Base-by-base conservation (phyloP, 2,329 filamentous ascomycete genomes). In the Ophiobolus disseminans region DNA sequence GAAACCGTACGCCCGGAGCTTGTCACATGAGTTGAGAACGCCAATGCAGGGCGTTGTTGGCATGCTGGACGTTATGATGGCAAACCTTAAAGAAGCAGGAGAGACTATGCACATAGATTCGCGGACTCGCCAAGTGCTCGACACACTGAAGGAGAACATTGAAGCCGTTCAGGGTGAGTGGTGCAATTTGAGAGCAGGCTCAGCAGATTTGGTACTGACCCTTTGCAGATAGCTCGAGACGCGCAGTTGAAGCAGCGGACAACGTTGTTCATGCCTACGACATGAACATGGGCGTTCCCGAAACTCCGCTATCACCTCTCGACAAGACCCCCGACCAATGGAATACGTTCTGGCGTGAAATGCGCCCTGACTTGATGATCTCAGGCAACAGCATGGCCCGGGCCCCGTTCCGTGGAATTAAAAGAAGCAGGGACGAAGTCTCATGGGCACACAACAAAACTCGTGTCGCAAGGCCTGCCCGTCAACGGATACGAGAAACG, bases 31-130 rank as follows among this genome's bases (percentile, higher is more conserved):
- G 65, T 70, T 90, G 37, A 78, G 87, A 53, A 90, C 87, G 3
- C 87, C 87, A 1, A 89, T 90, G 86, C 87, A 90, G 69, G 87
- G 87, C 32, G 85, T 90, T 5, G 86, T 90, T 11, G 87, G 87
- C 5, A 89, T 89, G 86, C 74, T 90, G 34, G 87, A 90, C 72
- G 85, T 90, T 51, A 89, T 90, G 85, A 85, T 89, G 71, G 84
- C 86, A 3, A 88, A 85, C 2, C 84, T 89, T 2, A 79, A 86
- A 48, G 86, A 89, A 64, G 84, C 84, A 14, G 80, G 85, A 6
- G 80, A 85, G 55, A 80, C 83, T 52, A 78, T 76, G 28, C 79
- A 82, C 50, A 70, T 73, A 8, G 79, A 82, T 50, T 64, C 79
- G 5, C 75, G 75, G 40, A 73, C 82, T 4, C 78, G 80, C 22